These are phyloP conservation scores for Aspergillus nidulans DNA, from an alignment of 495 filamentous ascomycete genomes.

Conservation along the genomic window DNA sequence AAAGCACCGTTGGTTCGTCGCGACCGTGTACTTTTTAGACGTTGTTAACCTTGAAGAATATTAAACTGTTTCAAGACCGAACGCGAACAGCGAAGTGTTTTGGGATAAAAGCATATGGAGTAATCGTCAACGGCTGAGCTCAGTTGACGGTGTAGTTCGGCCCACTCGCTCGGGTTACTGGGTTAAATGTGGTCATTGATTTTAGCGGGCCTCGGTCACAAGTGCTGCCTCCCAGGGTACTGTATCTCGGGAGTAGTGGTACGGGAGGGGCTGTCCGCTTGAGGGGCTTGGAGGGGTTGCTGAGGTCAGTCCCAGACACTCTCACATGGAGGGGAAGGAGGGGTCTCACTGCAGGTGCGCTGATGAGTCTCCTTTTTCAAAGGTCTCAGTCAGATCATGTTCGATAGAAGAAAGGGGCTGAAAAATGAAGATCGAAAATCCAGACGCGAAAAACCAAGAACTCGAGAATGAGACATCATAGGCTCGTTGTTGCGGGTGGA, in stretches of 20 bases:
- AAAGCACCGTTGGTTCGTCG: background rate
- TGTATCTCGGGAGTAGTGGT: background rate
- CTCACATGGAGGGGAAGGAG: constrained; percentile 5
- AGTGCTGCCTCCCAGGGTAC: too few species aligned
- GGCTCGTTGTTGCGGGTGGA: constrained; percentile 13
- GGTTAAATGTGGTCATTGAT: constrained; percentile 5
- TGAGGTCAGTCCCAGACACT: background rate
- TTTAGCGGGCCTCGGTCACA: constrained; percentile 9
- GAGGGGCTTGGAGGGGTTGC: background rate
- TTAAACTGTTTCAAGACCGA: background rate
- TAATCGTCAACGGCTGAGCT: background rate
- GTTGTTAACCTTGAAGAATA: background rate
- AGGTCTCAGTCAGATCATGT: background rate
- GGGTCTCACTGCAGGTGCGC: background rate
- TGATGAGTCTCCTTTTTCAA: background rate
- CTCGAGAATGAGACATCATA: constrained; percentile 6
- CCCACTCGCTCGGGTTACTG: constrained; percentile 4
- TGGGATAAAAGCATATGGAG: background rate
- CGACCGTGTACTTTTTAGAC: background rate
- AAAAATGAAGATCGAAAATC: constrained; percentile 9
- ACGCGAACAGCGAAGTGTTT: background rate
- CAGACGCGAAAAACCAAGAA: constrained; percentile 4
- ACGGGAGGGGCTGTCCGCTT: background rate
- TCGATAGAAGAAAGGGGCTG: constrained; percentile 7
- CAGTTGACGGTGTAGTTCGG: background rate